These are phyloP conservation scores for Arthrobotrys pseudoclavata DNA, from an alignment of 2,329 filamentous ascomycete genomes.

Conservation along the genomic window DNA sequence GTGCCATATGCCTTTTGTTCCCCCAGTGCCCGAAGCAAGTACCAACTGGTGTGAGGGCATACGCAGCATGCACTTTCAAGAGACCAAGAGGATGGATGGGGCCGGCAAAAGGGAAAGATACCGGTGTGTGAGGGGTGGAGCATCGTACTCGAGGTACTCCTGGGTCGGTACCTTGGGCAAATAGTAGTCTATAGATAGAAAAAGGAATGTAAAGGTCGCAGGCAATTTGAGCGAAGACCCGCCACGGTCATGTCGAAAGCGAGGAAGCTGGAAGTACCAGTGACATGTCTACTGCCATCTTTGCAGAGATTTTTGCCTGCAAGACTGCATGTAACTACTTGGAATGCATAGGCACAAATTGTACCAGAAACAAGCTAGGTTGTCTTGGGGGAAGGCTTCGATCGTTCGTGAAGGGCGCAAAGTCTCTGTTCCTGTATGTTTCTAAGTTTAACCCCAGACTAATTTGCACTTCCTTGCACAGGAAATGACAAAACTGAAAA, in stretches of 20 bases:
- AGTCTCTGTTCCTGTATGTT: constrained; percentile 59
- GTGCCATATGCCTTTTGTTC: constrained; percentile 58
- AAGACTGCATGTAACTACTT: constrained; percentile 30
- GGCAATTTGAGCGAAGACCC: constrained; percentile 49
- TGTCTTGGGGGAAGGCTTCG: constrained; percentile 50
- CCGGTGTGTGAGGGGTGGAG: constrained; percentile 53
- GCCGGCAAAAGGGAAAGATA: constrained; percentile 59
- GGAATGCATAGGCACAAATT: constrained; percentile 46
- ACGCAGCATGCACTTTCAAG: constrained; percentile 46
- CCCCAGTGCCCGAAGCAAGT: constrained; percentile 42
- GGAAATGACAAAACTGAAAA: constrained; percentile 59
- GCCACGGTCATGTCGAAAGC: constrained; percentile 38
- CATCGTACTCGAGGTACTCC: constrained; percentile 17
- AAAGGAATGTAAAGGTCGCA: constrained; percentile 60
- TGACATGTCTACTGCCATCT: constrained; percentile 44
- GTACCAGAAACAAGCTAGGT: constrained; percentile 51
- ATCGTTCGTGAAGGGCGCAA: constrained; percentile 56
- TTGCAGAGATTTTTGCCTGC: constrained; percentile 47
- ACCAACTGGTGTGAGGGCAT: constrained; percentile 33
- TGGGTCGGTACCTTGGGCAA: constrained; percentile 55
- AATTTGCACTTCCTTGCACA: constrained; percentile 61
- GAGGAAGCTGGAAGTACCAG: constrained; percentile 43
- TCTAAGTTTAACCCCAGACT: constrained; percentile 61
- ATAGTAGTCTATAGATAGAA: constrained; percentile 59
- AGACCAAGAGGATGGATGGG: constrained; percentile 29